These are phyloP conservation scores for Hypoxylon fragiforme DNA, from an alignment of 495 filamentous ascomycete species.

Conservation along the genomic window DNA sequence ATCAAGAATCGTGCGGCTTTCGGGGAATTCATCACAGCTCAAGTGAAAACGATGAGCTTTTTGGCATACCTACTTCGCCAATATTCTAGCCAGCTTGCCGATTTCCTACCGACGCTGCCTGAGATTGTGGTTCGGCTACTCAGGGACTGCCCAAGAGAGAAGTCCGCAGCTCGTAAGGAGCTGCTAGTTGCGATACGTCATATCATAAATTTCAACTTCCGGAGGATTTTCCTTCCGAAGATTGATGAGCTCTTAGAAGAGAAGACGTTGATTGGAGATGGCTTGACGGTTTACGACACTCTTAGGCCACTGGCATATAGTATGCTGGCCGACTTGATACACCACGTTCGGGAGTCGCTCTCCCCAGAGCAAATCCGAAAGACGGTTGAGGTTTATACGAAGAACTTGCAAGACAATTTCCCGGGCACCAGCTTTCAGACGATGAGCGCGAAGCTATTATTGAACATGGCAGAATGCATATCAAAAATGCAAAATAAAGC, in stretches of 20 bases:
- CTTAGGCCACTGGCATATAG: slow-evolving; percentile 97
- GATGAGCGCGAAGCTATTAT: slow-evolving; percentile 95
- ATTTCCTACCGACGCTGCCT: slow-evolving; percentile 86
- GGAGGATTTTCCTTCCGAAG: slow-evolving; percentile 90
- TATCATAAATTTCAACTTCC: slow-evolving; percentile 98
- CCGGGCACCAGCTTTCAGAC: slow-evolving; percentile 99
- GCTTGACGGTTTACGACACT: slow-evolving; percentile 92
- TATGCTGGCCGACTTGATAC: slow-evolving; percentile 96
- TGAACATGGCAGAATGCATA: slow-evolving; percentile 98
- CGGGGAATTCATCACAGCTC: slow-evolving; percentile 95
- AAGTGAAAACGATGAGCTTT: slow-evolving; percentile 99
- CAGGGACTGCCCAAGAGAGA: slow-evolving; percentile 91
- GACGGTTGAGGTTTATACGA: slow-evolving; percentile 95
- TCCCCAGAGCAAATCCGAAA: slow-evolving; percentile 85
- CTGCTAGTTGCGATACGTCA: slow-evolving; percentile 94
- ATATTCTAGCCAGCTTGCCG: slow-evolving; percentile 82
- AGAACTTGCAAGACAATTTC: slow-evolving; percentile 92
- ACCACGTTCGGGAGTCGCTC: slow-evolving; percentile 89
- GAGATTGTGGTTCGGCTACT: slow-evolving; percentile 89
- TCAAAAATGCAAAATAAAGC: slow-evolving; percentile 86
- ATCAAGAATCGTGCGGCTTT: slow-evolving; percentile 94
- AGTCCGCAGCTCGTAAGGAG: slow-evolving; percentile 91
- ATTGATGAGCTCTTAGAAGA: slow-evolving; percentile 96
- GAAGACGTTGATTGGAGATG: slow-evolving; percentile 90
- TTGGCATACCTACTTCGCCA: slow-evolving; percentile 89